Evolutionary conservation across 2,329 filamentous ascomycete genomes (phyloP), one percentile per base, ranked within the genome.

Genomic region (Fusarium sp.): DNA sequence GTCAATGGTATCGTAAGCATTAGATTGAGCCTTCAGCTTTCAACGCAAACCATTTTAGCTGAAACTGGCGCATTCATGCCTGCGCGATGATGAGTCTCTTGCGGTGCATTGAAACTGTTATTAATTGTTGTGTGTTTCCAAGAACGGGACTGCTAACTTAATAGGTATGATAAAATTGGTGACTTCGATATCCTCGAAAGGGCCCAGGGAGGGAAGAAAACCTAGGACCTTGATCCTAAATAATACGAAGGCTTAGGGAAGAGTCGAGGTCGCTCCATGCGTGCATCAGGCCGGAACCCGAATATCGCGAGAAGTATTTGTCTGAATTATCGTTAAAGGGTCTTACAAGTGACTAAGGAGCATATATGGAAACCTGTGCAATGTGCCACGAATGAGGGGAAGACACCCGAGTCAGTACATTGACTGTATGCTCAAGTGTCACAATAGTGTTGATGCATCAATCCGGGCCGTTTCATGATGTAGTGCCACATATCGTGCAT

Each of bases 41-140:
- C 3, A 28, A 15, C 18, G 9, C 45, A 22, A 28, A 22, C 9
- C 20, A 28, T 15, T 22, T 22, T 22, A 30, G 9, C 26, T 30
- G 13, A 1, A 22, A 4, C 13, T 22, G 9, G 9, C 1, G 6
- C 26, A 15, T 11, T 48, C 3, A 48, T 15, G 11, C 20, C 3
- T 15, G 3, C 6, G 4, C 9, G 8, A 14, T 15, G 20, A 30
- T 15, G 20, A 30, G 2, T 11, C 28, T 28, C 13, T 11, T 12
- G 6, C 4, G 4, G 8, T 22, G 1, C 6, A 15, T 22, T 5
- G 5, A 28, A 28, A 22, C 4, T 17, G 9, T 14, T 3, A 5
- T 20, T 6, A 15, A 8, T 20, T 5, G 20, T 22, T 8, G 1
- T 22, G 26, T 15, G 5, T 22, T 47, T 15, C 3, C 0, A 5